phyloP scores from a whole-genome alignment of 495 filamentous ascomycete genomes.

The Penicillium fimorum region DNA sequence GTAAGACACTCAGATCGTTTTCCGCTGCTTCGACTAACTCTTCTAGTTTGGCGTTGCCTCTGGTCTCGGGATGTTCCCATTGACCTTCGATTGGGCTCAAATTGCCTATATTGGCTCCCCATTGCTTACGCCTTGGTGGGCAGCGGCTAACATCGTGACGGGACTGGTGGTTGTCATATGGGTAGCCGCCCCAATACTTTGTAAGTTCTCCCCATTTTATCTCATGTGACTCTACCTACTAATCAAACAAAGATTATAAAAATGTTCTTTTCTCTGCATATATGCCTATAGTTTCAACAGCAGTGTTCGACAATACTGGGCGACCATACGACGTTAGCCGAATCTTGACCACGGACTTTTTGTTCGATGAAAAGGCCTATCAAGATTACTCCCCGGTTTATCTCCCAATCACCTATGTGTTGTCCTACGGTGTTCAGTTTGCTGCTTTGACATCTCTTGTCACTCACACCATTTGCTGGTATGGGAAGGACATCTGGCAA shows the following conservation, averaged over 20 bases:
- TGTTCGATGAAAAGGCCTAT: slow-evolving; percentile 73
- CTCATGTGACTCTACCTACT: slow-evolving; percentile 1
- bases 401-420: slow-evolving; percentile 76
- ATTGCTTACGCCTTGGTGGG: slow-evolving; percentile 83
- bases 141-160: slow-evolving; percentile 79
- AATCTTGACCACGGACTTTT: slow-evolving; percentile 69
- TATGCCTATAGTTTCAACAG: slow-evolving; percentile 74
- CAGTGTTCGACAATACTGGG: slow-evolving; percentile 75
- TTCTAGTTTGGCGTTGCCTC: slow-evolving; percentile 74
- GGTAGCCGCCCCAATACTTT: slow-evolving; percentile 71
- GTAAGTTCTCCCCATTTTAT: slow-evolving; percentile 14
- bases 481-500: slow-evolving; percentile 33
- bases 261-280: slow-evolving; percentile 76
- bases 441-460: slow-evolving; percentile 65
- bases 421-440: slow-evolving; percentile 82
- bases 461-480: slow-evolving; percentile 29
- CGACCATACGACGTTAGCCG: slow-evolving; percentile 74
- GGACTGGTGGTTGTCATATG: slow-evolving; percentile 81
- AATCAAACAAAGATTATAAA: slow-evolving; percentile 54
- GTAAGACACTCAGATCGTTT: slow-evolving; percentile 5
- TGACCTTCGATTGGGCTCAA: slow-evolving; percentile 91
- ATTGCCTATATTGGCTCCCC: slow-evolving; percentile 88
- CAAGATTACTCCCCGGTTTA: slow-evolving; percentile 77
- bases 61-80: slow-evolving; percentile 76
- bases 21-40: slow-evolving; percentile 8